Evolutionary conservation across 768 basidiomycete species (phyloP).

Genomic region (Psilocybe sp.): DNA sequence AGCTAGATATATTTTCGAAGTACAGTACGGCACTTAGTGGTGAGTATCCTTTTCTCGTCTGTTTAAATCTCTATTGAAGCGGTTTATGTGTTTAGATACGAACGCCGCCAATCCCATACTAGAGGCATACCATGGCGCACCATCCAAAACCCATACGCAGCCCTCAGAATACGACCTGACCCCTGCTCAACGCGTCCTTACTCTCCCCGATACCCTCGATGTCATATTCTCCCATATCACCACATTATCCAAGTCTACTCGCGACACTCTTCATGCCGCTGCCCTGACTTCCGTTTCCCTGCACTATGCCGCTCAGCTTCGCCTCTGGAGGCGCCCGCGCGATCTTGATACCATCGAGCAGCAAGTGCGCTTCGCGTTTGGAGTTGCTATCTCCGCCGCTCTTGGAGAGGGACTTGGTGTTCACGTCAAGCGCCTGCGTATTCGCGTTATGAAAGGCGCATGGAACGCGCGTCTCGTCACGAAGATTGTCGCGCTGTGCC

Average conservation of each 20-base stretch:
- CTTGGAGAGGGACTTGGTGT: slow-evolving; percentile 3
- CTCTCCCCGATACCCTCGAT: slow-evolving; percentile 7
- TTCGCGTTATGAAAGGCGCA: slow-evolving; percentile 1
- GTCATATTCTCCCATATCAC: slow-evolving; percentile 6
- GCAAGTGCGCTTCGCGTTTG: slow-evolving; percentile 9
- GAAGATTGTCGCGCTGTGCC: slow-evolving; percentile 2
- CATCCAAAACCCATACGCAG: not conserved
- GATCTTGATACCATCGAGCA: slow-evolving; percentile 5
- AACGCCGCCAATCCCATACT: not conserved
- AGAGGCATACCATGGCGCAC: not conserved
- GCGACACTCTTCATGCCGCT: not conserved
- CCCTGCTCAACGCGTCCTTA: slow-evolving; percentile 4
- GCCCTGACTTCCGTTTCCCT: slow-evolving; percentile 1
- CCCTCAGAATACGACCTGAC: not conserved
- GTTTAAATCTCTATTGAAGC: not conserved
- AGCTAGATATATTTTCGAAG: not conserved
- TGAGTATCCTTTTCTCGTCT: slow-evolving; percentile 7
- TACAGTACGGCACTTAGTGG: slow-evolving; percentile 9
- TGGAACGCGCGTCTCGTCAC: slow-evolving; percentile 5
- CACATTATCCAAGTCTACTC: not conserved
- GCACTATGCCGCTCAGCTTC: slow-evolving; percentile 2
- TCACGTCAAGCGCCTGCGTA: slow-evolving; percentile 1
- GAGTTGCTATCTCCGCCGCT: slow-evolving; percentile 6
- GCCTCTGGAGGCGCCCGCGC: slow-evolving; percentile 5
- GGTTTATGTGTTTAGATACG: not conserved